Base-by-base conservation (phyloP, 2,329 filamentous ascomycete genomes). In the Sporothrix mexicana region DNA sequence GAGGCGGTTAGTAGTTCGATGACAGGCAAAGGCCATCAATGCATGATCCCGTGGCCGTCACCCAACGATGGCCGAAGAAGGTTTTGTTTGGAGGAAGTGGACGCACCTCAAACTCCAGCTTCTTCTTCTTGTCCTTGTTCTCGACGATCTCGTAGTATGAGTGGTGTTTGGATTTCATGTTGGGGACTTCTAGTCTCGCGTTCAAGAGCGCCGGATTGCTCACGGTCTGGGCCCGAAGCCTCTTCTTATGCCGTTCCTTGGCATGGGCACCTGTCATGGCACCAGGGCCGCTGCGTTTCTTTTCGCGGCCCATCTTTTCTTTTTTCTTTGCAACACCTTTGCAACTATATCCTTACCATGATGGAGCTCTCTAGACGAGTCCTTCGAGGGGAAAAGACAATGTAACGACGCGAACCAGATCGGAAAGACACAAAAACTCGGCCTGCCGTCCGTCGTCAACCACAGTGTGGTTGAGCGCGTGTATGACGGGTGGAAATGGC, bases 111-210 rank as follows among this genome's bases (percentile, higher is more conserved):
- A 86, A 86, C 78, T 91, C 88, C 69, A 91, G 84, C 77, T 88
- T 91, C 81, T 88, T 88, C 79, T 89, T 91, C 78, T 87, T 88
- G 75, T 91, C 86, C 73, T 85, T 85, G 77, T 91, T 91, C 77
- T 91, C 87, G 74, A 90, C 86, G 74, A 90, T 85, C 79, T 91
- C 89, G 77, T 89, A 90, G 77, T 89, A 90, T 15, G 87, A 85
- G 76, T 88, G 85, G 79, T 91, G 87, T 77, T 89, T 89, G 59
- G 84, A 80, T 74, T 84, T 87, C 49, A 85, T 81, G 68, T 74
- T 75, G 15, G 78, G 80, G 51, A 74, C 75, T 59, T 78, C 77
- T 25, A 74, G 79, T 20, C 77, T 74, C 1, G 79, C 80, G 67
- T 79, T 77, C 70, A 81, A 71, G 25, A 77, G 77, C 25, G 76